Conservation (phyloP, 176 grass and related monocot genomes). For the Aegilops sharonensis region DNA sequence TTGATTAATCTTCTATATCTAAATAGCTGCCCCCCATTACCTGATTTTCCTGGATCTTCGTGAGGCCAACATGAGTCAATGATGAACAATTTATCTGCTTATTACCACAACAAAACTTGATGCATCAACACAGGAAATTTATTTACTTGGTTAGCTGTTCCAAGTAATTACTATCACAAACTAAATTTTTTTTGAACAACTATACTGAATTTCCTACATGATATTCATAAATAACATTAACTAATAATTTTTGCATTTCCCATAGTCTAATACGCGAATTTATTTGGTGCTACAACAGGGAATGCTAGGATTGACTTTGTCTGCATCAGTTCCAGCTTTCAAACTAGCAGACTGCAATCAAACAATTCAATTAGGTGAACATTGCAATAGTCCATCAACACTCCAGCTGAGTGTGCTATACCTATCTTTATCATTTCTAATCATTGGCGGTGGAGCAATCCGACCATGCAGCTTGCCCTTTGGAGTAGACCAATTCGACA, state of each 20-base stretch:
- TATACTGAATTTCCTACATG: neutral
- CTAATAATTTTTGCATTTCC: neutral
- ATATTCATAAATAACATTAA: neutral
- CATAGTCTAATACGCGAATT: neutral
- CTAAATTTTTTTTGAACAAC: constrained; percentile 2
- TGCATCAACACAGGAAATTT: neutral
- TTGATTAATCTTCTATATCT: neutral
- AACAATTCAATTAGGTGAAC: constrained; percentile 4
- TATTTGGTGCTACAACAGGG: constrained; percentile 30
- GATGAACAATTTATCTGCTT: neutral
- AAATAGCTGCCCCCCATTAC: too few species aligned
- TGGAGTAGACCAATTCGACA: constrained; percentile 56
- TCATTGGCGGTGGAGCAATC: constrained; percentile 48
- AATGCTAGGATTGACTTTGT: constrained; percentile 42
- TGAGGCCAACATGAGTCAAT: neutral
- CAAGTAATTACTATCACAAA: neutral
- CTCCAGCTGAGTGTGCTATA: constrained; percentile 45
- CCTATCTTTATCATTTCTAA: constrained; percentile 51
- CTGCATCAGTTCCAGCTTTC: constrained; percentile 37
- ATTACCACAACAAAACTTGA: constrained; percentile 2
- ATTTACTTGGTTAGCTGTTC: constrained; percentile 3
- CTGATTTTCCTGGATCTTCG: too few species aligned
- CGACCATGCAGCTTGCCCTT: constrained; percentile 57
- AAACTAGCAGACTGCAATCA: constrained; percentile 20
- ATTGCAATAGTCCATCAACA: constrained; percentile 37